These are phyloP conservation scores for Phytophthora fragariaefolia DNA, from an alignment of 352 stramenopile genomes.

Conservation along the genomic window DNA sequence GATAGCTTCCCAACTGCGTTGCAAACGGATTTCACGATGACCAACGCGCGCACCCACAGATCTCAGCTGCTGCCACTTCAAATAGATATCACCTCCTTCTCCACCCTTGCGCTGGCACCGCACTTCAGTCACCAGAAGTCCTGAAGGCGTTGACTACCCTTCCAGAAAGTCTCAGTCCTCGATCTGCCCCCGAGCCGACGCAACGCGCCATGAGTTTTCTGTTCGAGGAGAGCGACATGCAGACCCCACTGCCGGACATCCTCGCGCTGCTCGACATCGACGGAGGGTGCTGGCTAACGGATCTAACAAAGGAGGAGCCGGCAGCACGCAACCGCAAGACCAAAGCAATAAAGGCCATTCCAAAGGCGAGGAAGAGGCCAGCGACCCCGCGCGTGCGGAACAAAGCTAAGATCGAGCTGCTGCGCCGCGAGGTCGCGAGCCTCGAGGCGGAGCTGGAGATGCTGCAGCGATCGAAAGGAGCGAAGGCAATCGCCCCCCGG, in stretches of 20 bases:
- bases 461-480: conserved; percentile 12
- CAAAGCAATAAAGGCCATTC: not conserved
- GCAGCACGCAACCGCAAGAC: not conserved
- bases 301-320: not conserved
- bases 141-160: not conserved
- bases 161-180: conserved; percentile 10
- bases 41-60: conserved; percentile 12
- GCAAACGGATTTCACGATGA: conserved; percentile 15
- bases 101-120: not conserved
- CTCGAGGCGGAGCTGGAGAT: conserved; percentile 22
- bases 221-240: conserved; percentile 5
- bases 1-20: conserved; percentile 11
- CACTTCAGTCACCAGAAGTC: not conserved
- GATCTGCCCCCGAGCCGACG: not conserved
- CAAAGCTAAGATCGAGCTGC: conserved; percentile 35
- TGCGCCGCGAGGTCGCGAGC: conserved; percentile 26
- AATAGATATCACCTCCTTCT: conserved; percentile 9
- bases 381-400: conserved; percentile 21
- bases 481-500: not conserved
- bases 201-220: conserved; percentile 22
- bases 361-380: conserved; percentile 2
- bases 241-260: conserved; percentile 16
- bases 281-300: conserved; percentile 2
- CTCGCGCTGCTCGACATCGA: conserved; percentile 27
- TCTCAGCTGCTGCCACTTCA: conserved; percentile 12